Base-by-base conservation (phyloP, 2,329 filamentous ascomycete species). In the Colletotrichum siamense region DNA sequence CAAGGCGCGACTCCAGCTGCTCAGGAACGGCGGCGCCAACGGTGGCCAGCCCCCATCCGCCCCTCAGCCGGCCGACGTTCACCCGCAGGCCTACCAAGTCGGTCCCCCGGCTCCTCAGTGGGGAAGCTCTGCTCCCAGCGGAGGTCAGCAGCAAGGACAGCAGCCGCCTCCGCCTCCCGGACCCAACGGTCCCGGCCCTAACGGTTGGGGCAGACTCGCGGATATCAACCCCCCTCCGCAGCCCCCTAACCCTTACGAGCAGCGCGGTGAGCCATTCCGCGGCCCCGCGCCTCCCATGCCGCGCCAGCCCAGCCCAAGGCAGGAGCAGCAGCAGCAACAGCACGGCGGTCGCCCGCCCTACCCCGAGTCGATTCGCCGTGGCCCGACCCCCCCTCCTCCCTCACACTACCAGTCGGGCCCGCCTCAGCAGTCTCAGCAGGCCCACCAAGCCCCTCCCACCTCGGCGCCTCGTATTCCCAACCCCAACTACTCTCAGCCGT, bases 1-100 rank as follows among this genome's bases (percentile, higher is more conserved):
- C 89, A 99, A 99, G 86, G 96, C 96, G 74, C 93, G 97, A 77
- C 89, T 99, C 77, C 95, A 98, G 83, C 90, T 99, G 63, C 91
- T 99, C 73, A 95, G 97, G 75, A 96, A 92, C 78, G 95, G 95
- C 22, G 94, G 94, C 80, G 90, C 92, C 77, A 94, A 92, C 82
- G 93, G 95, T 77, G 89, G 94, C 80, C 90, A 94, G 77, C 95
- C 94, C 81, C 93, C 90, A 80, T 93, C 90, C 79, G 95, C 94
- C 68, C 96, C 96, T n/a, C 92, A 97, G 81, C 96, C 97, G 9
- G 96, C 98, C 82, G 97, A 99, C 85, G 96, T 99, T 26, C 96
- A 99, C 83, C 96, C 96, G 66, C 95, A 98, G 82, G 95, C 96
- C 8, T 99, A 99, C 82, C 96, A 98, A 85, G 92, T 95, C 79